Percentiles rank a stretch among this genome's conserved stretches.
Conservation (phyloP, 2,329 filamentous ascomycete genomes). For the Calonectria pteridis region DNA sequence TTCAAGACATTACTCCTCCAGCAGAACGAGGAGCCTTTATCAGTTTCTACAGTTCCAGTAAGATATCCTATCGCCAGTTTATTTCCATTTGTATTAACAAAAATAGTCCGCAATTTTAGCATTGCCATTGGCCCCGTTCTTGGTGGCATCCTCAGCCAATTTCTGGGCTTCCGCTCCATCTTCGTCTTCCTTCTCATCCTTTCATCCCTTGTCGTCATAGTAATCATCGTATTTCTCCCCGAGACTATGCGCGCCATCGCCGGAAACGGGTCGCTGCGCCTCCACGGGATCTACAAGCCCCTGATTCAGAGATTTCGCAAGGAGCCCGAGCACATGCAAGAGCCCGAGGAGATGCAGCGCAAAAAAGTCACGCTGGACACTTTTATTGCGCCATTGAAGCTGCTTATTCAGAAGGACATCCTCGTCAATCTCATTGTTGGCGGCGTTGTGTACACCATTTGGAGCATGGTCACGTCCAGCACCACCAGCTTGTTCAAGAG, state of each 20-base stretch:
- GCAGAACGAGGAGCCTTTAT: conserved; percentile 46
- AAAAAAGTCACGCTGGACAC: background rate
- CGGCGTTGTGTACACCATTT: conserved; percentile 18
- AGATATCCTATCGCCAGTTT: conserved; percentile 10
- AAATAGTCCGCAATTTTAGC: conserved; percentile 10
- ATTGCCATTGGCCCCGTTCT: conserved; percentile 23
- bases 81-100: background rate
- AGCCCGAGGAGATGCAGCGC: background rate
- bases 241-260: conserved; percentile 20
- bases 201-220: background rate
- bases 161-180: conserved; percentile 18
- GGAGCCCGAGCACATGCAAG: background rate
- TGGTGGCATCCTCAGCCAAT: conserved; percentile 17
- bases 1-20: conserved; percentile 46
- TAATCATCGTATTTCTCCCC: conserved; percentile 12
- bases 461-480: conserved; percentile 24
- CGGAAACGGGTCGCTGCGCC: conserved; percentile 11
- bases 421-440: conserved; percentile 8
- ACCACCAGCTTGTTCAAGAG: conserved; percentile 7
- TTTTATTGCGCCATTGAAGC: conserved; percentile 8
- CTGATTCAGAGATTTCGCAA: background rate
- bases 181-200: conserved; percentile 18
- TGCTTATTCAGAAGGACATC: conserved; percentile 21
- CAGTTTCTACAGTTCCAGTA: conserved; percentile 49
- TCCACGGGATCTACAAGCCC: conserved; percentile 17